phyloP scores from a whole-genome alignment of 768 basidiomycete genomes.

The Amanita inopinata region DNA sequence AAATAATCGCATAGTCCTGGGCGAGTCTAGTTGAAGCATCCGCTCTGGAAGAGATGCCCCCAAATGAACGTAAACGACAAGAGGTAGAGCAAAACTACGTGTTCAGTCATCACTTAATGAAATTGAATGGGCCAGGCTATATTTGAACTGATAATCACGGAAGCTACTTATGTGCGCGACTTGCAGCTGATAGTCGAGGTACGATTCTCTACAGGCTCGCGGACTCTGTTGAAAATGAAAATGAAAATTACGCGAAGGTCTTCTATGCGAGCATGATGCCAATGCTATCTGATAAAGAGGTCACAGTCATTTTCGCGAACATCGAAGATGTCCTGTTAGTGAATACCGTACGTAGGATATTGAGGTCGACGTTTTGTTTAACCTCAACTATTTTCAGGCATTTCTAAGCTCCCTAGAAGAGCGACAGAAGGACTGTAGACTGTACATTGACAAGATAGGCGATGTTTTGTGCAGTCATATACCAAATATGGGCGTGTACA shows the following conservation, averaged over 20 bases:
- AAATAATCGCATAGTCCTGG: conserved; percentile 57
- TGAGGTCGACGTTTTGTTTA: neutral
- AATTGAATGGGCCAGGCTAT: conserved; percentile 48
- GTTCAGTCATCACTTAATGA: neutral
- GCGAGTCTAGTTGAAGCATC: conserved; percentile 82
- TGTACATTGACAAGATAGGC: conserved; percentile 85
- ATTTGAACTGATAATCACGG: conserved; percentile 91
- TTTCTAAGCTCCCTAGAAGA: conserved; percentile 87
- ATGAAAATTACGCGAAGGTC: conserved; percentile 48
- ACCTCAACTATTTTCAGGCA: conserved; percentile 30
- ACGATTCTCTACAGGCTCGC: conserved; percentile 10
- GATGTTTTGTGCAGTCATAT: conserved; percentile 75
- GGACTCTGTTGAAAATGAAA: neutral
- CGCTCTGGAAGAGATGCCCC: conserved; percentile 72
- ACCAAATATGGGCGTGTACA: conserved; percentile 70
- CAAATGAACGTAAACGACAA: conserved; percentile 75
- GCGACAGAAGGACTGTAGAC: conserved; percentile 81
- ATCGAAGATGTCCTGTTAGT: conserved; percentile 86
- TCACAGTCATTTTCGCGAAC: conserved; percentile 83
- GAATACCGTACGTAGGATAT: conserved; percentile 56
- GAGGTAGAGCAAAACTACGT: conserved; percentile 40
- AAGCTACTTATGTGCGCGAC: conserved; percentile 83
- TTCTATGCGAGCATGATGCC: conserved; percentile 79
- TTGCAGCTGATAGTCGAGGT: conserved; percentile 90
- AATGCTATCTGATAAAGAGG: conserved; percentile 65